Evolutionary conservation across 331 rosid genomes (phyloP).

Genomic region (Telfairia occidentalis): DNA sequence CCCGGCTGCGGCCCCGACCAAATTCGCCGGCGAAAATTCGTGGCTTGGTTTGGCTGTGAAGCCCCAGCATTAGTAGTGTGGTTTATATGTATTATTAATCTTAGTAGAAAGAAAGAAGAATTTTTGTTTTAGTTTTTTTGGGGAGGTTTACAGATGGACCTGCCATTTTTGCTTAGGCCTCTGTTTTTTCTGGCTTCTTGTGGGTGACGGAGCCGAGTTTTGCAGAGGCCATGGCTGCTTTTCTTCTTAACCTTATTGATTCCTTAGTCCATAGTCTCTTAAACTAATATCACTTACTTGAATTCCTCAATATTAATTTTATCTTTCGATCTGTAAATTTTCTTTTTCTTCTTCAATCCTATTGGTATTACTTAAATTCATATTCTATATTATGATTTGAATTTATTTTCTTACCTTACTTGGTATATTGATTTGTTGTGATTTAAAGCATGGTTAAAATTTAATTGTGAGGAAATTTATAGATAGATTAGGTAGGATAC

Average conservation of each 20-base stretch:
- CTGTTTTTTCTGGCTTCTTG: background rate
- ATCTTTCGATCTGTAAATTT: background rate
- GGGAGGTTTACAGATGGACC: background rate
- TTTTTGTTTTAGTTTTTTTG: background rate
- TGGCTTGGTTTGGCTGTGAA: constrained; percentile 19
- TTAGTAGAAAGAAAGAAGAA: background rate
- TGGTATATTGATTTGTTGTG: too few relatives aligned
- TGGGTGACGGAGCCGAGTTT: background rate
- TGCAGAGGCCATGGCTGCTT: background rate
- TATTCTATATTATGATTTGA: too few relatives aligned
- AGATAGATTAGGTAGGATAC: too few relatives aligned
- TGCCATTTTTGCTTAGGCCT: constrained; percentile 2
- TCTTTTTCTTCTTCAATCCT: background rate
- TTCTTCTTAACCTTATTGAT: background rate
- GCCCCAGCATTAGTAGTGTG: background rate
- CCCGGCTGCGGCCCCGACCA: background rate
- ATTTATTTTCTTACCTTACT: too few relatives aligned
- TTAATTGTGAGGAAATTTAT: too few relatives aligned
- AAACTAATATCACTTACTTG: background rate
- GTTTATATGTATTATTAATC: background rate
- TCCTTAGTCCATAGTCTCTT: background rate
- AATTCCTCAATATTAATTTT: background rate
- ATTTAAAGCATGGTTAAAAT: too few relatives aligned
- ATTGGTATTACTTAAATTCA: too few relatives aligned
- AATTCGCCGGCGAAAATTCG: background rate